Base-by-base conservation (phyloP, 495 filamentous ascomycete species). In the Podospora pseudopauciseta region DNA sequence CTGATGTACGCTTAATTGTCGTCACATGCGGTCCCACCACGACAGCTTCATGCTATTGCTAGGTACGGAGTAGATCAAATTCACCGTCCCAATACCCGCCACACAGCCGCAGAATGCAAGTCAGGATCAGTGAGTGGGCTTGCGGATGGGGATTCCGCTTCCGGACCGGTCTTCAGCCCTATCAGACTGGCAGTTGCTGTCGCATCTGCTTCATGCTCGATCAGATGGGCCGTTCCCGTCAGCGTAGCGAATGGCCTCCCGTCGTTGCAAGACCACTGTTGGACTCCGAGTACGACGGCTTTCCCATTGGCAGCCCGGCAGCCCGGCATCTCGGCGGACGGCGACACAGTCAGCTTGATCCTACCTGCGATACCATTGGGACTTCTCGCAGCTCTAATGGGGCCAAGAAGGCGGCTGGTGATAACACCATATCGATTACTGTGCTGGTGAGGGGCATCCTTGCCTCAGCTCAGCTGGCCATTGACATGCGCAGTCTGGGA, bases 331-430 rank as follows among this genome's bases (percentile, higher is more conserved):
- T 49, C 39, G 39, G 39, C 13, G 32, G 18, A 23, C 11, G 27
- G 27, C 59, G 61, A 63, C 61, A 63, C 61, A 63, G 61, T 63
- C 61, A 63, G 61, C 39, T 49, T 49, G 39, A 49, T 49, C 39
- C 39, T 49, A 16, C 39, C 2, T 49, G 39, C 39, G 56, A 59
- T 59, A n/a, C 20, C 23, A n/a, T 18, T 58, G 55, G 55, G 34
- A 39, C 11, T 39, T 39, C 6, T 39, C 34, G 34, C 34, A 39
- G 34, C 34, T 39, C 23, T 23, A 11, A 39, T 39, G 34, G 39
- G 39, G 39, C n/a, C 19, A 19, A 39, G 61, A 63, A 32, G 61
- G 61, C 32, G 30, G 61, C 5, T 63, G 39, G 39, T 63, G 61
- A 63, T 49, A 63, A 27, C 59, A 61, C 27, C 23, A 61, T 28